Conservation (phyloP, 1,284 basidiomycete species). For the Cerioporus squamosus region DNA sequence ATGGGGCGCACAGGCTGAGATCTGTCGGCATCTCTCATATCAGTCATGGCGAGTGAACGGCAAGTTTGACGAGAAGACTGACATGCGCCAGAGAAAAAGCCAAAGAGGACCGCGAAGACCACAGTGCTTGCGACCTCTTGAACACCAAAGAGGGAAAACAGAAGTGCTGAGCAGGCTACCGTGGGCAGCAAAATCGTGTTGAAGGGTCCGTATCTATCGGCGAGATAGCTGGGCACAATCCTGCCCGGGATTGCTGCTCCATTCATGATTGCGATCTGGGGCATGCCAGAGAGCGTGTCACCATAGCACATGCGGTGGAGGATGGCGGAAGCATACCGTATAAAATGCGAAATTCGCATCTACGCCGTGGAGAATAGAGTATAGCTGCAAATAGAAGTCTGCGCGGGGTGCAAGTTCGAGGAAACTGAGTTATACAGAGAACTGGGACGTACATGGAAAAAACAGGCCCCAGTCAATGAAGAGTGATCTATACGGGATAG, state of each 20-base stretch:
- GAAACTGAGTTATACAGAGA: no score
- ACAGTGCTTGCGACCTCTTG: slow-evolving; percentile 15
- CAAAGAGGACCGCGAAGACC: slow-evolving; percentile 29
- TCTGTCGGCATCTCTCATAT: neutral
- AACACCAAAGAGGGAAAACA: slow-evolving; percentile 30
- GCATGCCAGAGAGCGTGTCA: neutral
- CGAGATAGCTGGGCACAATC: slow-evolving; percentile 19
- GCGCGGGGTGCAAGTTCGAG: neutral
- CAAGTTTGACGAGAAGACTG: neutral
- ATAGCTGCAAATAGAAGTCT: slow-evolving; percentile 58
- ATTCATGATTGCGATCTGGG: slow-evolving; percentile 26
- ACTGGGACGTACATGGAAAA: neutral
- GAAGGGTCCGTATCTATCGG: slow-evolving; percentile 20
- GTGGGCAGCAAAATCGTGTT: no score
- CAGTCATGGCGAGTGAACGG: neutral
- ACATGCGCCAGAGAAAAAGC: slow-evolving; percentile 32
- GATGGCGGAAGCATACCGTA: slow-evolving; percentile 34
- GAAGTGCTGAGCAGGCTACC: slow-evolving; percentile 9
- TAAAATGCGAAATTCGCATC: slow-evolving; percentile 46
- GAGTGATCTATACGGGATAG: no score
- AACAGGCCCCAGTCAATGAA: neutral
- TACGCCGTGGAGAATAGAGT: slow-evolving; percentile 45
- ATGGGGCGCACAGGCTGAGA: neutral
- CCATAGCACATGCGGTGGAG: neutral
- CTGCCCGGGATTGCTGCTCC: slow-evolving; percentile 18